Evolutionary conservation across 2,329 filamentous ascomycete species (phyloP).

Genomic region (Arachnomyces sp.): DNA sequence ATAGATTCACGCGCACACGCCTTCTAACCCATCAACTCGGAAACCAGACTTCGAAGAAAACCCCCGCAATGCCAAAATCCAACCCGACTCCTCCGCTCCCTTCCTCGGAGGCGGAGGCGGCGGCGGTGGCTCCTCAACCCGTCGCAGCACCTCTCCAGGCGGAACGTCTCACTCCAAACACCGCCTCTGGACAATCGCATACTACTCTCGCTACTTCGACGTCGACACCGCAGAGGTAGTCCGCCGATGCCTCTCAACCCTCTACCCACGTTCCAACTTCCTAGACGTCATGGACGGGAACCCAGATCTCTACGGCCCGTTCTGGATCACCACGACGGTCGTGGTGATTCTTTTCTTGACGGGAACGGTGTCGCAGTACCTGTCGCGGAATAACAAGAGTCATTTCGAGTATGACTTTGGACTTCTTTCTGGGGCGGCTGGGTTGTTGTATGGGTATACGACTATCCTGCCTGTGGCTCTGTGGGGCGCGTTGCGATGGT

Average conservation of each 20-base stretch:
- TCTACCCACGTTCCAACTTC: constrained; percentile 89
- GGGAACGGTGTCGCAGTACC: constrained; percentile 88
- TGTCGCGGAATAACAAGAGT: constrained; percentile 58
- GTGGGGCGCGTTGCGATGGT: constrained; percentile 88
- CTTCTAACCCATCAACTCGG: constrained; percentile 3
- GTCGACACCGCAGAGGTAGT: constrained; percentile 90
- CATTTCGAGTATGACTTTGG: constrained; percentile 89
- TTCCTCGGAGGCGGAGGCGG: constrained; percentile 25
- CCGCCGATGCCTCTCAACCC: constrained; percentile 75
- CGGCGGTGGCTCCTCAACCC: constrained; percentile 27
- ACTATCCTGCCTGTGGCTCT: constrained; percentile 74
- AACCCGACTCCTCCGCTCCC: constrained; percentile 45
- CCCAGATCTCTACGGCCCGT: constrained; percentile 90
- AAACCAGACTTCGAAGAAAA: constrained; percentile 60
- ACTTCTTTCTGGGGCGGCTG: constrained; percentile 80
- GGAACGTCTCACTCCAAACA: constrained; percentile 58
- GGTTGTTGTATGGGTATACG: constrained; percentile 93
- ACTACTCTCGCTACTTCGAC: constrained; percentile 98
- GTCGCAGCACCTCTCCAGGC: constrained; percentile 34
- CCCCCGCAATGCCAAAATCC: constrained; percentile 43
- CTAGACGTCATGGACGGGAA: constrained; percentile 96
- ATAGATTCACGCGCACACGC: constrained; percentile 21
- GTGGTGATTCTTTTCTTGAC: constrained; percentile 92
- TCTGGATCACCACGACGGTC: constrained; percentile 98
- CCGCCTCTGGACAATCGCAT: constrained; percentile 83